phyloP scores from a whole-genome alignment of 805 yeast species.

The Candida yuanshanica region DNA sequence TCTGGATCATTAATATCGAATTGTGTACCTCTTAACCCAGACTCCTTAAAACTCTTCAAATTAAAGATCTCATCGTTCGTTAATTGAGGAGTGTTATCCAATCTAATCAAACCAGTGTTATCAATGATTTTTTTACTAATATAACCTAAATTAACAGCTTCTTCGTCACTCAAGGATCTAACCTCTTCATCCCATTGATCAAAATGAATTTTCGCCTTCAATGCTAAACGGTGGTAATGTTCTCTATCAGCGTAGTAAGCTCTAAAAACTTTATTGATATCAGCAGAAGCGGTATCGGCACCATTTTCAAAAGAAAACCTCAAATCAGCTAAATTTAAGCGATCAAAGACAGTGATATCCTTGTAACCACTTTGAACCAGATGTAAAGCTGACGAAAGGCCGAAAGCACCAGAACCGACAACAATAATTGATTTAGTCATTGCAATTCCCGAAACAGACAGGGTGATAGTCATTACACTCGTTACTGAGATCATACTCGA shows the following conservation, averaged over 20 bases:
- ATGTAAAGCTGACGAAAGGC: slow-evolving; percentile 40
- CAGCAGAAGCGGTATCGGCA: slow-evolving; percentile 37
- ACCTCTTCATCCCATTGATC: slow-evolving; percentile 14
- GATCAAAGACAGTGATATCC: slow-evolving; percentile 34
- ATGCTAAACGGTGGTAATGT: slow-evolving; percentile 26
- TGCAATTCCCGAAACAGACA: too few species aligned
- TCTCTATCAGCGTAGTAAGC: slow-evolving; percentile 32
- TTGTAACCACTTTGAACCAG: slow-evolving; percentile 32
- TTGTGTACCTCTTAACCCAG: slow-evolving; percentile 25
- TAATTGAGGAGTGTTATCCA: slow-evolving; percentile 7
- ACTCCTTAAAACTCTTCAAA: slow-evolving; percentile 22
- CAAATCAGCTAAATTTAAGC: slow-evolving; percentile 25
- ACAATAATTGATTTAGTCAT: slow-evolving; percentile 25
- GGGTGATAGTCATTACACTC: too few species aligned
- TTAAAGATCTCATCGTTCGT: slow-evolving; percentile 11
- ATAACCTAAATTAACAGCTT: slow-evolving; percentile 3
- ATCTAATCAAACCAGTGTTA: slow-evolving; percentile 11
- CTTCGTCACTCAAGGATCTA: slow-evolving; percentile 2
- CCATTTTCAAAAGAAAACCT: slow-evolving; percentile 30
- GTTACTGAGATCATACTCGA: too few species aligned
- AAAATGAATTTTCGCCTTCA: slow-evolving; percentile 14
- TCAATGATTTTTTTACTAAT: slow-evolving; percentile 10
- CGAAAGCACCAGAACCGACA: slow-evolving; percentile 46
- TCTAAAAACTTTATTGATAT: slow-evolving; percentile 35
- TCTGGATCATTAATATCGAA: slow-evolving; percentile 23